Percentiles rank a stretch among this genome's conserved stretches.
Evolutionary conservation across 148 eudicot species (phyloP).

Genomic region (Cornus florida): DNA sequence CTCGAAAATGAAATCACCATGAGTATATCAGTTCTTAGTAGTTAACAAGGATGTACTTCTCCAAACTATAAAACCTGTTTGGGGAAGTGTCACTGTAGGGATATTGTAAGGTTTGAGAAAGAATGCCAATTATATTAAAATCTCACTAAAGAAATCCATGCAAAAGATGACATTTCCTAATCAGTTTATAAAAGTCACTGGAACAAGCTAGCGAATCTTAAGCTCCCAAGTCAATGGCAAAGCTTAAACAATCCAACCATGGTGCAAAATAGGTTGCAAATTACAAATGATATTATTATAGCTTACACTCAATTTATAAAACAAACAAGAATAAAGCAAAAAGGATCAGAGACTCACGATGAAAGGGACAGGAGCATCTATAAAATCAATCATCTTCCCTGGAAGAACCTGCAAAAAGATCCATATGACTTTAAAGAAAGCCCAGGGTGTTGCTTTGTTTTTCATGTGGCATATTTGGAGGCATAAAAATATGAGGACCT

Average conservation of each 20-base stretch:
- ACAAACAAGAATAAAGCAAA: not conserved
- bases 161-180: not conserved
- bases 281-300: not conserved
- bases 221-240: not conserved
- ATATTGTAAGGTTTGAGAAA: not conserved
- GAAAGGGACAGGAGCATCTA: constrained; percentile 90
- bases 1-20: not conserved
- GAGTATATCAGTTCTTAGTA: not conserved
- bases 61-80: not conserved
- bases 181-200: not conserved
- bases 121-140: not conserved
- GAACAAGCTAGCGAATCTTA: constrained; percentile 7
- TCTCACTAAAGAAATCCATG: not conserved
- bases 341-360: constrained; percentile 46
- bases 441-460: too few species aligned
- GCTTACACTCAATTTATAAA: not conserved
- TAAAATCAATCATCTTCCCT: constrained; percentile 87
- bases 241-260: not conserved
- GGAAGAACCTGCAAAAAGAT: constrained; percentile 72
- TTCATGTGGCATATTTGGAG: too few species aligned
- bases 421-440: not conserved
- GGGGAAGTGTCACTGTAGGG: not conserved
- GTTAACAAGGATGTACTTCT: not conserved
- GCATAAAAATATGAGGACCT: too few species aligned
- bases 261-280: not conserved